Percentiles rank a stretch among this genome's conserved stretches.
Conservation (phyloP, 2,329 filamentous ascomycete genomes). For the Penicillium sp. region DNA sequence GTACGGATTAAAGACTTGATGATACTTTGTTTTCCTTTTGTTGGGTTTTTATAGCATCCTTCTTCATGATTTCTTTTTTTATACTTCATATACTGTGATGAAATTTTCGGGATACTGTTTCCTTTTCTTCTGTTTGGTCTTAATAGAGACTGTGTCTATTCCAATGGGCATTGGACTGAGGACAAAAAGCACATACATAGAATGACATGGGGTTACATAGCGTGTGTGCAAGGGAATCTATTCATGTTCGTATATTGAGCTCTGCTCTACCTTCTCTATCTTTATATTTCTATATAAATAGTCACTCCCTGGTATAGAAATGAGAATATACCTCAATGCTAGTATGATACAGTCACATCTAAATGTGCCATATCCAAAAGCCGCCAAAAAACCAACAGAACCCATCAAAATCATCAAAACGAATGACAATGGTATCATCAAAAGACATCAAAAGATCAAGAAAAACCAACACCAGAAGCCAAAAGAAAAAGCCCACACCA, state of each 20-base stretch:
- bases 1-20: conserved; percentile 36
- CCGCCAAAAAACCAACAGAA: not conserved
- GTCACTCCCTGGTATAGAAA: not conserved
- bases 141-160: conserved; percentile 2
- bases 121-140: conserved; percentile 5
- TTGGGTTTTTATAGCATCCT: conserved; percentile 6
- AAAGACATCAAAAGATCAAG: conserved; percentile 9
- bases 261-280: not conserved
- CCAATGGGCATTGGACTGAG: not conserved
- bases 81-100: conserved; percentile 3
- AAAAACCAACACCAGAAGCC: conserved; percentile 1
- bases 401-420: conserved; percentile 4
- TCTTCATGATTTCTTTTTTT: conserved; percentile 3
- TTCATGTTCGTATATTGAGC: conserved; percentile 1
- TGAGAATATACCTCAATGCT: not conserved
- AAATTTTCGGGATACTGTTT: not conserved
- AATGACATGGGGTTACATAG: conserved; percentile 14
- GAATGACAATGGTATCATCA: conserved; percentile 16
- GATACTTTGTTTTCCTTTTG: conserved; percentile 1
- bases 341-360: not conserved
- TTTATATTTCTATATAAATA: not conserved
- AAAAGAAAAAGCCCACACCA: not conserved
- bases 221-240: conserved; percentile 10
- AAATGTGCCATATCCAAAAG: not conserved
- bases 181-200: conserved; percentile 16